Evolutionary conservation across 257 asterid genomes (phyloP).

Genomic region (Avicennia marina): DNA sequence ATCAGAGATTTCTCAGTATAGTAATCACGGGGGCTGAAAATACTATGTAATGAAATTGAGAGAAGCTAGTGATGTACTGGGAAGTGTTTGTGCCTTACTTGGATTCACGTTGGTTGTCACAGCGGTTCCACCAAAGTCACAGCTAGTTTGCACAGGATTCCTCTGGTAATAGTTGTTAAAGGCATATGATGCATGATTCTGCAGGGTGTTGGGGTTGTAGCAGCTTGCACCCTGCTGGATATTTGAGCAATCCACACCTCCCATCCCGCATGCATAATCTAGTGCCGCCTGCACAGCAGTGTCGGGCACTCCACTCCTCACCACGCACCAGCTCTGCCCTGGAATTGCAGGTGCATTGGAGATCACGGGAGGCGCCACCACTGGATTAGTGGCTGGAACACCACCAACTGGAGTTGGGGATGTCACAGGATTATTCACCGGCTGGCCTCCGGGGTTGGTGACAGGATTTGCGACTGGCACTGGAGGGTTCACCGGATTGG

Average conservation of each 20-base stretch:
- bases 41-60: too few relatives aligned
- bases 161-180: constrained; percentile 78
- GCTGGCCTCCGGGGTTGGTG: constrained; percentile 15
- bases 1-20: too few relatives aligned
- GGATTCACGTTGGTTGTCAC: constrained; percentile 55
- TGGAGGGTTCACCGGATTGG: too few relatives aligned
- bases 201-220: constrained; percentile 59
- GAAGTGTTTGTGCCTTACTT: constrained; percentile 41
- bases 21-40: too few relatives aligned
- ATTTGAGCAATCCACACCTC: constrained; percentile 69
- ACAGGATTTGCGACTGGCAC: too few relatives aligned
- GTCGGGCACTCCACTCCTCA: constrained; percentile 49
- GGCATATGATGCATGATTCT: constrained; percentile 85
- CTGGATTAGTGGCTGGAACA: too few relatives aligned
- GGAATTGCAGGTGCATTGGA: too few relatives aligned
- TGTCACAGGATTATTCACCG: constrained; percentile 20
- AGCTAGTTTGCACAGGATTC: constrained; percentile 58
- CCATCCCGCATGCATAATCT: constrained; percentile 89
- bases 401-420: constrained; percentile 28
- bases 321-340: constrained; percentile 88
- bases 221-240: constrained; percentile 73
- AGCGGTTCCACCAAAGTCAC: constrained; percentile 84
- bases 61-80: too few relatives aligned
- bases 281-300: constrained; percentile 54
- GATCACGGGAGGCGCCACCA: constrained; percentile 32